Percentiles rank a stretch among this genome's conserved stretches.
Conservation (phyloP, 208 protist species). For the Leishmania martiniquensis region DNA sequence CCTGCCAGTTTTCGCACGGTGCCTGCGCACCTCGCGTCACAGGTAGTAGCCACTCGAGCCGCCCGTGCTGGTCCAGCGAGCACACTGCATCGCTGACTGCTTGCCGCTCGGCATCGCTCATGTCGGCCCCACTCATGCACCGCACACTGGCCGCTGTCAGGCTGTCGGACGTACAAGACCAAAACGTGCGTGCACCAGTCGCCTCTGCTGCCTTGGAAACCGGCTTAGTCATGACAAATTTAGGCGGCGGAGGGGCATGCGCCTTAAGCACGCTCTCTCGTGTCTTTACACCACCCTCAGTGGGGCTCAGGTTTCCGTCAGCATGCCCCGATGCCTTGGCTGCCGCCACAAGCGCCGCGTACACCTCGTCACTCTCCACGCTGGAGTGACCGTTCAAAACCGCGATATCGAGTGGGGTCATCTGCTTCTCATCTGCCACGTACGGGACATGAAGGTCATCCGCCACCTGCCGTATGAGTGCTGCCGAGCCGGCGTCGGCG, state of each 20-base stretch:
- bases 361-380: conserved; percentile 36
- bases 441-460: conserved; percentile 54
- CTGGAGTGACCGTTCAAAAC: conserved; percentile 47
- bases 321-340: conserved; percentile 26
- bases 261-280: conserved; percentile 49
- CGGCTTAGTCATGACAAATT: conserved; percentile 78
- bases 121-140: conserved; percentile 23
- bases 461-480: conserved; percentile 54
- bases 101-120: conserved; percentile 24
- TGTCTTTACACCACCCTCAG: conserved; percentile 5
- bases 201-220: conserved; percentile 34
- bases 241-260: conserved; percentile 66
- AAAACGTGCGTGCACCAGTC: conserved; percentile 2
- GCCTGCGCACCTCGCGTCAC: conserved; percentile 15
- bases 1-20: conserved; percentile 29
- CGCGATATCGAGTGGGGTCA: conserved; percentile 83
- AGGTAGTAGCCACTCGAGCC: conserved; percentile 28
- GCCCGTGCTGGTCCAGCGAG: conserved; percentile 27
- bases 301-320: conserved; percentile 10
- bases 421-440: conserved; percentile 56
- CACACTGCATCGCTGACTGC: conserved; percentile 29
- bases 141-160: conserved; percentile 8
- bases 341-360: conserved; percentile 34
- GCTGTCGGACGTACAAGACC: conserved; percentile 5
- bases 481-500: conserved; percentile 61